phyloP scores from a whole-genome alignment of 805 yeast species.

The Maudiozyma pseudohumilis region DNA sequence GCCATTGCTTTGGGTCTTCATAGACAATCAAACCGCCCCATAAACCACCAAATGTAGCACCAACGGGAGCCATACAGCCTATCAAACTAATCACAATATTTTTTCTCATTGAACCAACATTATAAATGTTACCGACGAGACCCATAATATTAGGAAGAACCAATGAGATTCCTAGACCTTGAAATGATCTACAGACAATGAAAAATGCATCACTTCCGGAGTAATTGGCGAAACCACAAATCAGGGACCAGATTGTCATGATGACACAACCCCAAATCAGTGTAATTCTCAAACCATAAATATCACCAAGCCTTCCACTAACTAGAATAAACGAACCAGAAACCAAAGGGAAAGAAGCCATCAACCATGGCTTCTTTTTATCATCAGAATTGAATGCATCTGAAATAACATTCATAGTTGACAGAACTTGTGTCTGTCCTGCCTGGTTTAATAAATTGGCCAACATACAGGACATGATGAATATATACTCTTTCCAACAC shows the following conservation, averaged over 20 bases:
- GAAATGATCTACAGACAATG: conserved; percentile 45
- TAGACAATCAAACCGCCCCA: conserved; percentile 38
- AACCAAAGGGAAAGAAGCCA: conserved; percentile 61
- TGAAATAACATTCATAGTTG: conserved; percentile 30
- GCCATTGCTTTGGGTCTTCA: conserved; percentile 15
- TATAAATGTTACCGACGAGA: conserved; percentile 37
- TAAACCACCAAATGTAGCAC: conserved; percentile 45
- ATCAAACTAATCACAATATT: conserved; percentile 44
- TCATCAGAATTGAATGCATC: conserved; percentile 26
- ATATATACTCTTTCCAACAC: conserved; percentile 18
- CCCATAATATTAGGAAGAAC: conserved; percentile 53
- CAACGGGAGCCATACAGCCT: conserved; percentile 51
- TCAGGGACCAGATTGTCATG: conserved; percentile 46
- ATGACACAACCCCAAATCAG: conserved; percentile 46
- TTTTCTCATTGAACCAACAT: conserved; percentile 35
- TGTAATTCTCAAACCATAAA: conserved; percentile 51
- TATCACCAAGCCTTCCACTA: conserved; percentile 64
- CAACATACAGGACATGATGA: conserved; percentile 24
- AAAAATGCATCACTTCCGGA: conserved; percentile 41
- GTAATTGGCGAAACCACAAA: conserved; percentile 50
- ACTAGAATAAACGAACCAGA: conserved; percentile 64
- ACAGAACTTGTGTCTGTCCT: conserved; percentile 31
- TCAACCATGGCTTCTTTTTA: conserved; percentile 46
- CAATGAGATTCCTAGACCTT: conserved; percentile 53
- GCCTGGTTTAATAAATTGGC: conserved; percentile 35